Conservation (phyloP, 768 basidiomycete genomes). For the Boletus coccyginus region DNA sequence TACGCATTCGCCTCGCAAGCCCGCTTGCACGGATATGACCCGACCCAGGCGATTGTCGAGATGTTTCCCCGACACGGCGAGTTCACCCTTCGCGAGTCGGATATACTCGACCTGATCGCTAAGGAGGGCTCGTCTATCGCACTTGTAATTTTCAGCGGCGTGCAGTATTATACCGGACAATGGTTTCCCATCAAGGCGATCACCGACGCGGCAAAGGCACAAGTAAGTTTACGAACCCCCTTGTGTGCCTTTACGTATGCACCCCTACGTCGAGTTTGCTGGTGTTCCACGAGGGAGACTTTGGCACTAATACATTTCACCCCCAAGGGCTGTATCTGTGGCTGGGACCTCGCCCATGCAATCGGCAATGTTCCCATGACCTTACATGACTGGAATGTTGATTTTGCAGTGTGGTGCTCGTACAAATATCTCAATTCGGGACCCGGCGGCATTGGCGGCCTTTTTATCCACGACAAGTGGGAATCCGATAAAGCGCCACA, state of each 20-base stretch:
- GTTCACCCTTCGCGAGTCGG: conserved; percentile 80
- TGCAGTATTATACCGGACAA: conserved; percentile 98
- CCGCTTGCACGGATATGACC: conserved; percentile 71
- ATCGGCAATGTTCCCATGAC: conserved; percentile 88
- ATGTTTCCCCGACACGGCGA: conserved; percentile 81
- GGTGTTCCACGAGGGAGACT: conserved; percentile 6
- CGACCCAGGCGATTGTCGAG: conserved; percentile 71
- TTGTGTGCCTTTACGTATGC: conserved; percentile 28
- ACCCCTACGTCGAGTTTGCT: conserved; percentile 6
- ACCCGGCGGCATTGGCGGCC: conserved; percentile 94
- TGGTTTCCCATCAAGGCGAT: conserved; percentile 85
- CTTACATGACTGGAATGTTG: conserved; percentile 91
- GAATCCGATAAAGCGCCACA: conserved; percentile 57
- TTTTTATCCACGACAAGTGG: conserved; percentile 88
- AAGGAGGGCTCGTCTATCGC: conserved; percentile 77
- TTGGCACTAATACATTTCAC: conserved; percentile 12
- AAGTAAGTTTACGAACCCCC: conserved; percentile 47
- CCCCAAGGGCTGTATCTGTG: conserved; percentile 85
- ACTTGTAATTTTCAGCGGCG: conserved; percentile 87
- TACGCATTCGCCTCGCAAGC: conserved; percentile 97
- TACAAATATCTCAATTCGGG: conserved; percentile 98
- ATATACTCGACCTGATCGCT: conserved; percentile 76
- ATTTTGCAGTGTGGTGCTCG: conserved; percentile 98
- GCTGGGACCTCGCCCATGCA: conserved; percentile 96
- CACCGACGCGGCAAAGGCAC: conserved; percentile 78